phyloP scores from a whole-genome alignment of 2,329 filamentous ascomycete species.

The Magnaporthiopsis rhizophila region DNA sequence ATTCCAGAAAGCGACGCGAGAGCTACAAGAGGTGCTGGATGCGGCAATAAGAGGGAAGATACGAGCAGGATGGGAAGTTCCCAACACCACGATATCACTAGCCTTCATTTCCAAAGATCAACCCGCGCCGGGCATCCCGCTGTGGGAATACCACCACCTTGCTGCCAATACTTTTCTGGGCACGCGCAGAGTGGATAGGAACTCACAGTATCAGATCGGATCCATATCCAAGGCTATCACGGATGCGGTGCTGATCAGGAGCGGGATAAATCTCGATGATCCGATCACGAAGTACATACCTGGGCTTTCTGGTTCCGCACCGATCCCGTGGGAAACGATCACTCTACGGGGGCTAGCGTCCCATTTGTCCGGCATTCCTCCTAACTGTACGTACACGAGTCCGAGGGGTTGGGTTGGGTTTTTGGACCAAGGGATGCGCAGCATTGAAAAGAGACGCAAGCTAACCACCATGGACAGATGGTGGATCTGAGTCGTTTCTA shows the following conservation, averaged over 20 bases:
- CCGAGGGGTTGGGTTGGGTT: background rate
- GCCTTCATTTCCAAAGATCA: background rate
- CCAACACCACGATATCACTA: background rate
- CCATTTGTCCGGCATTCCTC: background rate
- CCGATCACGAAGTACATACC: background rate
- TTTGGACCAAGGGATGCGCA: background rate
- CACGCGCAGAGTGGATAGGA: background rate
- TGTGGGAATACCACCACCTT: constrained; percentile 2
- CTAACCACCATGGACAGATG: background rate
- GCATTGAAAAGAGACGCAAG: background rate
- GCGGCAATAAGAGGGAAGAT: background rate
- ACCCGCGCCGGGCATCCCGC: background rate
- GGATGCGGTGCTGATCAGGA: background rate
- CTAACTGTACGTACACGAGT: background rate
- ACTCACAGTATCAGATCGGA: constrained; percentile 4
- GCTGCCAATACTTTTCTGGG: background rate
- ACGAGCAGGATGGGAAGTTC: background rate
- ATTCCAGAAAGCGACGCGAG: background rate
- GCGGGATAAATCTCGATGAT: constrained; percentile 2
- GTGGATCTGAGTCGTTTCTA: background rate
- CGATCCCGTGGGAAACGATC: constrained; percentile 1
- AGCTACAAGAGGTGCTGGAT: background rate
- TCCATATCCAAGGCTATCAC: constrained; percentile 3
- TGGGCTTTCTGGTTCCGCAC: background rate
- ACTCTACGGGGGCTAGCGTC: background rate